Base-by-base conservation (phyloP, 139 green algal species). In the Asterochloris erici region DNA sequence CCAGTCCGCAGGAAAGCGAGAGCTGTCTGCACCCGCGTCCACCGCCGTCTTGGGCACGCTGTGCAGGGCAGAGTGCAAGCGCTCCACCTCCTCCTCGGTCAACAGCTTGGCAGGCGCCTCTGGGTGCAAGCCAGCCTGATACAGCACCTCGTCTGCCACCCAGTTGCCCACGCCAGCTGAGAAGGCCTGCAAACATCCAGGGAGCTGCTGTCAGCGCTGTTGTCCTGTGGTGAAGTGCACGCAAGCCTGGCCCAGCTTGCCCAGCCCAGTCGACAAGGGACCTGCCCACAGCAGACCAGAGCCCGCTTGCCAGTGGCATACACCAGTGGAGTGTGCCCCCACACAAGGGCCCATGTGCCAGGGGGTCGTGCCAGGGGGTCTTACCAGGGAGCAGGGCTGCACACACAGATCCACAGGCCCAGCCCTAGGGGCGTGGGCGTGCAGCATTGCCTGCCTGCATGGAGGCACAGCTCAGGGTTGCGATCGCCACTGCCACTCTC, bases 81-180 rank as follows among this genome's bases (percentile, higher is more conserved):
- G 12, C 12, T 73, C 16, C 38, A 84, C 81, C 82, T 93, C 78
- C 11, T 84, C 66, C 21, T 77, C 77, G 2, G 62, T 81, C 64
- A 96, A 82, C 38, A 74, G 73, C 12, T 87, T 80, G 63, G 90
- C 88, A 11, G 79, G 86, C 79, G 92, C 80, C 86, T 96, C 92
- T 0, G 95, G 95, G 82, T 98, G 93, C 11, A 98, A 81, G 23
- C 87, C 81, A 19, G 82, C 82, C 60, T 85, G 82, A 54, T 82
- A 85, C 16, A 85, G 68, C 79, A 97, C 89, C 86, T 98, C 95
- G 82, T 98, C 95, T 1, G 92, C 95, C 54, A 98, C 90, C 95
- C 95, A 98, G 83, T 98, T 98, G 68, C 95, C 95, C 9, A 98
- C 86, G 26, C 95, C 95, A 17, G 91, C 90, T 27, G 74, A 84